Percentiles rank a stretch among this genome's conserved stretches.
These are phyloP conservation scores for Parathielavia hyrcaniae DNA, from an alignment of 495 filamentous ascomycete species.

Conservation along the genomic window DNA sequence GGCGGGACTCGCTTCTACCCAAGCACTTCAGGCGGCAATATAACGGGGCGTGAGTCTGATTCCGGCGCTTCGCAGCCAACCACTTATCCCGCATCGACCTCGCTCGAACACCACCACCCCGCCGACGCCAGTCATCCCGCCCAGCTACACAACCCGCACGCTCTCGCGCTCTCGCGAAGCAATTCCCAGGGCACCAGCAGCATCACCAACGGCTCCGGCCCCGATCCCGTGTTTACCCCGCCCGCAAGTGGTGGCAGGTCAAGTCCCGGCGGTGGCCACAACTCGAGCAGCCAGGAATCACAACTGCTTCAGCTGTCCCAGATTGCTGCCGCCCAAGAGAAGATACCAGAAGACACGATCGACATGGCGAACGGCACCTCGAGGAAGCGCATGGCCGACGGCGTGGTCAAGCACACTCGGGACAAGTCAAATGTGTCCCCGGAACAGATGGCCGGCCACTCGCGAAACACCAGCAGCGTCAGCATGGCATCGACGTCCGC, in stretches of 20 bases:
- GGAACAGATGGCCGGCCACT: slow-evolving; percentile 47
- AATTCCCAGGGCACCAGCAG: slow-evolving; percentile 41
- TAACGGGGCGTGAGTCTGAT: slow-evolving; percentile 19
- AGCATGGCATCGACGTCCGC: slow-evolving; percentile 49
- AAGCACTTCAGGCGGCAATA: slow-evolving; percentile 5
- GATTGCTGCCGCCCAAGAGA: slow-evolving; percentile 47
- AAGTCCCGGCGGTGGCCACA: slow-evolving; percentile 34
- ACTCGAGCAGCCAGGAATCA: slow-evolving; percentile 41
- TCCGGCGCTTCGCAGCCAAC: slow-evolving; percentile 14
- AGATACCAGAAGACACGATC: slow-evolving; percentile 32
- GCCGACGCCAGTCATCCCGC: background rate
- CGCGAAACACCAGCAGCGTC: slow-evolving; percentile 60
- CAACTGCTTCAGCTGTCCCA: slow-evolving; percentile 50
- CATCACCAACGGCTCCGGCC: slow-evolving; percentile 38
- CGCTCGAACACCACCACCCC: slow-evolving; percentile 7
- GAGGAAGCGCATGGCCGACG: slow-evolving; percentile 59
- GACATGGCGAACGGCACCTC: slow-evolving; percentile 31
- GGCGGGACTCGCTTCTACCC: slow-evolving; percentile 23
- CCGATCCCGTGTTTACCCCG: slow-evolving; percentile 43
- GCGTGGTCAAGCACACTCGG: slow-evolving; percentile 50
- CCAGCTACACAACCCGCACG: slow-evolving; percentile 20
- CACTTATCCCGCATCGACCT: background rate
- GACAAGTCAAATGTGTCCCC: slow-evolving; percentile 37
- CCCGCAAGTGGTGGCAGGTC: slow-evolving; percentile 41
- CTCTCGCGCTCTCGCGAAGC: slow-evolving; percentile 33